Base-by-base conservation (phyloP, 2,329 filamentous ascomycete species). In the Arthrinium puccinioides region DNA sequence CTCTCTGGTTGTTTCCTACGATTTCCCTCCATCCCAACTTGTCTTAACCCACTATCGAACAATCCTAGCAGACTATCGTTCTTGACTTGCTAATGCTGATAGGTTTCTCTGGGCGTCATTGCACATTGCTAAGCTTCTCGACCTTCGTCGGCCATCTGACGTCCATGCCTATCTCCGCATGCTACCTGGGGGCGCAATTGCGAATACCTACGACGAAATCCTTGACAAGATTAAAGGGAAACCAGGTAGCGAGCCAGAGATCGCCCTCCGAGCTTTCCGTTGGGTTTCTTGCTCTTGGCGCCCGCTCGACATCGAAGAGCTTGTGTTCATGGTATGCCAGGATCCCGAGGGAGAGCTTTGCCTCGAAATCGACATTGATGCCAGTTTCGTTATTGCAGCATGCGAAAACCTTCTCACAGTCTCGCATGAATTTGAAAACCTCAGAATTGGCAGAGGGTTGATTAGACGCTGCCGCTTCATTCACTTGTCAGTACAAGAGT, bases 401-500 rank as follows among this genome's bases (percentile, higher is more conserved):
- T 35, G 23, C 21, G 13, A 26, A 4, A 35, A 35, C 19, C 21
- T 35, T 4, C 14, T 35, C 18, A 23, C 15, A 16, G 21, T 35
- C 9, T 14, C 21, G 4, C n/a, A n/a, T n/a, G 14, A 19, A 9
- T 10, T 15, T 9, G 11, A 4, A 2, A 9, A 4, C 5, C 26
- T 16, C 6, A 15, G 18, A 9, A 3, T n/a, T n/a, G n/a, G n/a
- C n/a, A n/a, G n/a, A n/a, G n/a, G n/a, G n/a, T n/a, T n/a, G n/a
- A n/a, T n/a, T n/a, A n/a, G n/a, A 11, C 11, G 24, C 24, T 15
- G 9, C 13, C 21, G 21, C 4, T 24, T 34, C 13, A 14, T 18
- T 24, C 32, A 35, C 13, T 16, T 35, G 5, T 35, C 32, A 6
- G 32, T 35, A 6, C 32, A 35, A 15, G 32, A 35, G 11, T 35